Evolutionary conservation across 176 grass and related monocot species (phyloP), one percentile per base, ranked within the genome.

Genomic region (Microstegium vimineum): DNA sequence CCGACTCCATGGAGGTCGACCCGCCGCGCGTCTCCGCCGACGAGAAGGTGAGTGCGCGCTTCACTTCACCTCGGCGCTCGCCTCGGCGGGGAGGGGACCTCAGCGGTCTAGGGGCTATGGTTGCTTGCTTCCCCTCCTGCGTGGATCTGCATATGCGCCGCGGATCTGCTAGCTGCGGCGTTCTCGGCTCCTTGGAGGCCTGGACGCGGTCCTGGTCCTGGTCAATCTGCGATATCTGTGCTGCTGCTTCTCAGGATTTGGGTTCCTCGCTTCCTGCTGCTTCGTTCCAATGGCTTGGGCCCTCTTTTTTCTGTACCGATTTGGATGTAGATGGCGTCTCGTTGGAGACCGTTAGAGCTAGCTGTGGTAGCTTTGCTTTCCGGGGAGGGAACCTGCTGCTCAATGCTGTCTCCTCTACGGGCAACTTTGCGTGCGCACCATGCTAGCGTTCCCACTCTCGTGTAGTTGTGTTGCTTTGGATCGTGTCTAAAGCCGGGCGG

Each of bases 1-100:
- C 45, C 26, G 80, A 89, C 69, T 43, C 79, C 38, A 83, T 86
- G 86, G 63, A 61, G 51, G 65, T 92, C 62, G 90, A 83, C 76
- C 87, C 78, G 60, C 83, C 78, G 25, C 69, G 71, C n/a, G 47
- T 69, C 14, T 68, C 83, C 49, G 51, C 65, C 52, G 83, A 78
- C 63, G 83, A 71, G 74, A 77, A 85, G 83, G 83, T 78, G 65
- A 78, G 74, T 12, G 12, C 65, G 9, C 4, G 23, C 77, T 31
- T 5, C 30, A 12, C 22, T 12, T n/a, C 49, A 11, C 15, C 13
- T 16, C 69, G 8, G 34, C 45, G 22, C 74, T 61, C 25, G 34
- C 67, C 51, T 59, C 42, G 18, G 16, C 2, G 0, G 2, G 22
- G 10, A 38, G 5, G 30, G 5, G 30, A 25, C 15, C 59, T 6